phyloP scores from a whole-genome alignment of 2,329 filamentous ascomycete genomes.

The Fusarium sp. region DNA sequence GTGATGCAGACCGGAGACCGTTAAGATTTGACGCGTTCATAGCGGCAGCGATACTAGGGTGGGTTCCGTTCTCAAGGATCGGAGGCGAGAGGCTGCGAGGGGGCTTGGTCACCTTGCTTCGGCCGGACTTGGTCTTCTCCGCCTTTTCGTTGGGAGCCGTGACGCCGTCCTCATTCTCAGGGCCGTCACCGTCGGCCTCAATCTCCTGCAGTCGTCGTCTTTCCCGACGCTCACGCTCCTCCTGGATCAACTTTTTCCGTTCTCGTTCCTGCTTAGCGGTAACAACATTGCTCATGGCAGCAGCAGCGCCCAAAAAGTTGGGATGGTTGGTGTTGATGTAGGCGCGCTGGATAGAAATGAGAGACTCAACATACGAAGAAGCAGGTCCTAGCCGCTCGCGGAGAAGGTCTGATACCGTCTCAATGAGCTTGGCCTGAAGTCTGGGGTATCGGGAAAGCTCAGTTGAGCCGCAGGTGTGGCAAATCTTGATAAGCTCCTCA shows the following conservation, averaged over 20 bases:
- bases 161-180: conserved; percentile 67
- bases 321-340: conserved; percentile 99
- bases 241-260: conserved; percentile 80
- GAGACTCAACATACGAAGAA: conserved; percentile 91
- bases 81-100: conserved; percentile 86
- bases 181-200: conserved; percentile 81
- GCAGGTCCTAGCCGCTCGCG: conserved; percentile 91
- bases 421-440: conserved; percentile 95
- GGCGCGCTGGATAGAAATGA: conserved; percentile 96
- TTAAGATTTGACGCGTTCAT: conserved; percentile 63
- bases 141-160: conserved; percentile 59
- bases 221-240: conserved; percentile 89
- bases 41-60: conserved; percentile 70
- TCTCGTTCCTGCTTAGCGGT: conserved; percentile 95
- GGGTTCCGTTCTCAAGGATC: conserved; percentile 73
- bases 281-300: conserved; percentile 97
- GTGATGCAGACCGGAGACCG: conserved; percentile 58
- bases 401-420: conserved; percentile 95
- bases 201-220: conserved; percentile 86
- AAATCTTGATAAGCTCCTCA: conserved; percentile 99
- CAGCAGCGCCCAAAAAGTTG: conserved; percentile 96
- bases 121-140: conserved; percentile 59
- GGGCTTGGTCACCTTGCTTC: conserved; percentile 55
- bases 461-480: conserved; percentile 96
- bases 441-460: conserved; percentile 93